A percentile compares a stretch with the other conserved stretches of the same genome.
These are phyloP conservation scores for Taphrina flavorubra DNA, from an alignment of 1,139 yeast species.

Conservation along the genomic window DNA sequence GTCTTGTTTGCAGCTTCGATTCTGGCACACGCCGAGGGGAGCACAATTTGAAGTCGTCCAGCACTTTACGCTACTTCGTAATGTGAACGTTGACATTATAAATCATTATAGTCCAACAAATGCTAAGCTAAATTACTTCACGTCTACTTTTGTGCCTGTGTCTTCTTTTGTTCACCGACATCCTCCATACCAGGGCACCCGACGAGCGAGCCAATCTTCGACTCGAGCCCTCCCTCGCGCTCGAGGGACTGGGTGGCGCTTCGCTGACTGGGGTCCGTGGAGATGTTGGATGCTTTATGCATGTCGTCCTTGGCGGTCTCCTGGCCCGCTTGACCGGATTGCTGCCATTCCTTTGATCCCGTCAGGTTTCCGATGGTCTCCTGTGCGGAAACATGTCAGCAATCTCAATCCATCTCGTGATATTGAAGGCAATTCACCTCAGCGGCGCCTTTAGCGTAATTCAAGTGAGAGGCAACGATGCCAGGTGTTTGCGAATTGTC, in stretches of 20 bases:
- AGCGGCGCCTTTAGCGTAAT: constrained; percentile 37
- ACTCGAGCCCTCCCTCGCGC: constrained; percentile 37
- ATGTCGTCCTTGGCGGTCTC: constrained; percentile 33
- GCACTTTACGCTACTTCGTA: too few relatives aligned
- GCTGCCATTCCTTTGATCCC: constrained; percentile 37
- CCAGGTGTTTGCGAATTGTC: constrained; percentile 32
- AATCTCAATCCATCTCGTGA: constrained; percentile 1
- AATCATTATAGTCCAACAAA: too few relatives aligned
- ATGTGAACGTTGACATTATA: too few relatives aligned
- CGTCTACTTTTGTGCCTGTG: constrained; percentile 32
- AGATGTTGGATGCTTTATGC: constrained; percentile 31
- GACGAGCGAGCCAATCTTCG: constrained; percentile 33
- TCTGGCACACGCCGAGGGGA: too few relatives aligned
- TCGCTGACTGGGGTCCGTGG: constrained; percentile 19
- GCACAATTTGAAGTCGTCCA: too few relatives aligned
- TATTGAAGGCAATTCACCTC: too few relatives aligned
- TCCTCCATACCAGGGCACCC: constrained; percentile 41
- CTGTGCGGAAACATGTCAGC: constrained; percentile 11
- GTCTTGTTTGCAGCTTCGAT: too few relatives aligned
- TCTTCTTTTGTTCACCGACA: constrained; percentile 32
- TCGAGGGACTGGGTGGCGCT: constrained; percentile 21
- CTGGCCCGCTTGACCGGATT: constrained; percentile 27
- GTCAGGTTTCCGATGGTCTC: constrained; percentile 40
- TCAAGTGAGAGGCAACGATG: constrained; percentile 30
- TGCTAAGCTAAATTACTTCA: too few relatives aligned